phyloP scores from a whole-genome alignment of 352 stramenopile genomes.

The Globisporangium cederbergense region DNA sequence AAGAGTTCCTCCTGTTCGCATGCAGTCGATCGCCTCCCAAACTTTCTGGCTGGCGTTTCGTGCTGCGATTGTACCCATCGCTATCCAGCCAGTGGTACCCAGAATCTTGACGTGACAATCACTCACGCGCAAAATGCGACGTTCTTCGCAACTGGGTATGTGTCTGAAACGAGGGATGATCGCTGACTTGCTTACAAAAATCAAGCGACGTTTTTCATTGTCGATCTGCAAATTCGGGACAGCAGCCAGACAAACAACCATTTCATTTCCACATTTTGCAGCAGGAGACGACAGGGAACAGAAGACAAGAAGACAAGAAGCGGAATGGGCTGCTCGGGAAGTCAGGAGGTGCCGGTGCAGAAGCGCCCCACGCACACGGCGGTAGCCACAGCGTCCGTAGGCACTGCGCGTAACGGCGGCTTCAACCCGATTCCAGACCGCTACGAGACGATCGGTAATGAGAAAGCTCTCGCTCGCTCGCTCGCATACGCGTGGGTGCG shows the following conservation, averaged over 20 bases:
- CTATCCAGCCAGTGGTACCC: neutral
- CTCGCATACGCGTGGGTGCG: neutral
- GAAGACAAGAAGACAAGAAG: neutral
- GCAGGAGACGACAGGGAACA: neutral
- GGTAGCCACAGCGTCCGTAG: neutral
- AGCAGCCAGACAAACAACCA: no score
- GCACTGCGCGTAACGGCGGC: neutral
- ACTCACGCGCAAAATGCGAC: neutral
- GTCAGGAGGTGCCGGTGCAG: conserved; percentile 4
- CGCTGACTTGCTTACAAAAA: neutral
- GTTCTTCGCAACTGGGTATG: neutral
- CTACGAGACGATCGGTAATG: conserved; percentile 41
- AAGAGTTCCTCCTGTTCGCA: no score
- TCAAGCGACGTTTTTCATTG: neutral
- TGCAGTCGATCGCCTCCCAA: no score
- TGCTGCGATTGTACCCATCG: neutral
- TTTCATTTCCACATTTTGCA: neutral
- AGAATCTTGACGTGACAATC: neutral
- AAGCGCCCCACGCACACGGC: neutral
- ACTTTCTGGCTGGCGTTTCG: neutral
- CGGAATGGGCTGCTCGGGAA: conserved; percentile 1
- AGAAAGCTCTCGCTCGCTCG: neutral
- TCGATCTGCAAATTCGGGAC: neutral
- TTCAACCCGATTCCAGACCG: conserved; percentile 38
- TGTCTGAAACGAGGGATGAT: neutral